These are phyloP conservation scores for Fusarium falciforme DNA, from an alignment of 2,329 filamentous ascomycete species.

Conservation along the genomic window DNA sequence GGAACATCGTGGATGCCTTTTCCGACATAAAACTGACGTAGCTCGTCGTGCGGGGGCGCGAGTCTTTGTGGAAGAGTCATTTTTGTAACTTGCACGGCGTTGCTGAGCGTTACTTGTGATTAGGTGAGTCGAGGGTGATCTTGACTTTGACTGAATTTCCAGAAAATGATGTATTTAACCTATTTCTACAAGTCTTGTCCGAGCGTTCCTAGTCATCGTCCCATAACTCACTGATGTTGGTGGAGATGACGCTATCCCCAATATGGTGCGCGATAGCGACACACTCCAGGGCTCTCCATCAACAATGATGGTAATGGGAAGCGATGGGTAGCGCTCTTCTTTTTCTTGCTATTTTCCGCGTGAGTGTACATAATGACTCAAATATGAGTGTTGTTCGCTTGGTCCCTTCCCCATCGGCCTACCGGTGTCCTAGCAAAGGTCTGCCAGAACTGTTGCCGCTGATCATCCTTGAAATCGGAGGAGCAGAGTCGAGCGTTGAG, in stretches of 20 bases:
- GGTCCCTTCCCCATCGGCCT: too few relatives aligned
- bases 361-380: not conserved
- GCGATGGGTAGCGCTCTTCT: too few relatives aligned
- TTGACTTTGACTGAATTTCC: not conserved
- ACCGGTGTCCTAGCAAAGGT: too few relatives aligned
- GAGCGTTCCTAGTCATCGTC: not conserved
- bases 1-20: slow-evolving; percentile 52
- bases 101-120: not conserved
- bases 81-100: not conserved
- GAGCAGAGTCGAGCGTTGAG: too few relatives aligned
- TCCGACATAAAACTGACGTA: slow-evolving; percentile 44
- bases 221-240: not conserved
- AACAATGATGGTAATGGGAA: not conserved
- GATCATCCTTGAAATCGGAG: too few relatives aligned
- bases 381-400: too few relatives aligned
- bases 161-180: not conserved
- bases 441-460: too few relatives aligned
- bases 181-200: not conserved
- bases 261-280: not conserved
- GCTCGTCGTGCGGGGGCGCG: slow-evolving; percentile 10
- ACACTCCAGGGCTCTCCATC: not conserved
- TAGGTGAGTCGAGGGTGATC: not conserved
- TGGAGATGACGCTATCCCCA: not conserved
- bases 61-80: slow-evolving; percentile 41
- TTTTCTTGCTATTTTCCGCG: not conserved